Evolutionary conservation across 2,329 filamentous ascomycete species (phyloP).

Genomic region (Coniochaeta hoffmannii): DNA sequence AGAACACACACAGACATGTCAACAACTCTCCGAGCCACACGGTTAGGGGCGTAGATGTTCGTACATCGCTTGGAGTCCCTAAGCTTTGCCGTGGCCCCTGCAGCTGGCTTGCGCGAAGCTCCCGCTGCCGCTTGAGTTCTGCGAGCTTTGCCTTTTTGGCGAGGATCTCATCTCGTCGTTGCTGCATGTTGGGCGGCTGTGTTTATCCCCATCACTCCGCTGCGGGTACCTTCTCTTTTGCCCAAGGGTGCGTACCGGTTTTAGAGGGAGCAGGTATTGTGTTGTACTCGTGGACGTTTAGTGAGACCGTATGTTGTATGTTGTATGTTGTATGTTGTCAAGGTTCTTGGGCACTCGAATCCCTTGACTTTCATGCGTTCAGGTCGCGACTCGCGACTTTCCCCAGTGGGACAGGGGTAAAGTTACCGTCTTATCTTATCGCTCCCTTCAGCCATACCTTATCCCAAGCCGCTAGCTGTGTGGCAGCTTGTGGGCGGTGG

Average conservation of each 20-base stretch:
- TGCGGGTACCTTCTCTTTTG: background rate
- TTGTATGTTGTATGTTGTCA: slow-evolving; percentile 6
- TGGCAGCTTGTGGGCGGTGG: background rate
- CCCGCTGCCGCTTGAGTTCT: slow-evolving; percentile 88
- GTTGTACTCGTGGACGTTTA: too few species aligned
- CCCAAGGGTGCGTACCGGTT: too few species aligned
- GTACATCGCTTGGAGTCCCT: slow-evolving; percentile 65
- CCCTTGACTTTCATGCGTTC: background rate
- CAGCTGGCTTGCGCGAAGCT: slow-evolving; percentile 72
- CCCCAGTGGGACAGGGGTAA: background rate
- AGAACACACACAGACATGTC: background rate
- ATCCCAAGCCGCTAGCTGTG: background rate
- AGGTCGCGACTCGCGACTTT: background rate
- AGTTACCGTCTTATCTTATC: slow-evolving; percentile 1
- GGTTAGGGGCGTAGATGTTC: too few species aligned
- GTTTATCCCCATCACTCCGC: slow-evolving; percentile 35
- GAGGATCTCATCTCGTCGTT: slow-evolving; percentile 90
- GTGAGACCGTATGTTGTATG: background rate
- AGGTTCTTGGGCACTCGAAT: too few species aligned
- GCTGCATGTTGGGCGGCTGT: slow-evolving; percentile 50
- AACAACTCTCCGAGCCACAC: too few species aligned
- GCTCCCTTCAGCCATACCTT: background rate
- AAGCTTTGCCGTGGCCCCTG: slow-evolving; percentile 61
- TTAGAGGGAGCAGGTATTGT: too few species aligned
- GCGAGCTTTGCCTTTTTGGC: slow-evolving; percentile 96